Evolutionary conservation across 345 rosid genomes (phyloP).

Genomic region (Eucalyptus fibrosa): DNA sequence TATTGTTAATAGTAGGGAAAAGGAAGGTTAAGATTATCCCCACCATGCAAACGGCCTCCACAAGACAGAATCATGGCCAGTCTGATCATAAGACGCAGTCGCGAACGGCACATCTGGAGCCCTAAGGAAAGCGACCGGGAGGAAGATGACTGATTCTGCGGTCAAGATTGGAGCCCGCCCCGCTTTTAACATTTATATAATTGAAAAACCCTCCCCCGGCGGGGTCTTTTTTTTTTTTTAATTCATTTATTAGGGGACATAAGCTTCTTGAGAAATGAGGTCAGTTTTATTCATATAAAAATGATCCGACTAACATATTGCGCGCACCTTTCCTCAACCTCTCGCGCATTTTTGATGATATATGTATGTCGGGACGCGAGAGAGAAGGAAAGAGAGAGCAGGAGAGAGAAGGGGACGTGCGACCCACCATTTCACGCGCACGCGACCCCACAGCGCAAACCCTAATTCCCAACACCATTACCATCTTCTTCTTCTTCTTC

Average conservation of each 20-base stretch:
- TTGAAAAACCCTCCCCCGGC: neutral
- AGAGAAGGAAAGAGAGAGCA: neutral
- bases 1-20: neutral
- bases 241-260: neutral
- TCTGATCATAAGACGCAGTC: neutral
- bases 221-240: neutral
- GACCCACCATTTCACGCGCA: slow-evolving; percentile 17
- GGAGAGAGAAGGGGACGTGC: slow-evolving; percentile 12
- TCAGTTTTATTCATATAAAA: neutral
- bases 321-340: neutral
- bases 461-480: slow-evolving; percentile 4
- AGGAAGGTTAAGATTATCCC: neutral
- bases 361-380: slow-evolving; percentile 5
- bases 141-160: neutral
- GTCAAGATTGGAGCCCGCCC: neutral
- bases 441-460: slow-evolving; percentile 2
- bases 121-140: neutral
- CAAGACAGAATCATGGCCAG: neutral
- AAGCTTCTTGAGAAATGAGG: neutral
- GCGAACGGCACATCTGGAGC: neutral
- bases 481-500: neutral
- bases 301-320: neutral
- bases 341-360: neutral
- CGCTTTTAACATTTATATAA: neutral
- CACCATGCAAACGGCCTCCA: neutral